Evolutionary conservation across 192 early-diverging fungal species (phyloP).

Genomic region (Coemansia interrupta): DNA sequence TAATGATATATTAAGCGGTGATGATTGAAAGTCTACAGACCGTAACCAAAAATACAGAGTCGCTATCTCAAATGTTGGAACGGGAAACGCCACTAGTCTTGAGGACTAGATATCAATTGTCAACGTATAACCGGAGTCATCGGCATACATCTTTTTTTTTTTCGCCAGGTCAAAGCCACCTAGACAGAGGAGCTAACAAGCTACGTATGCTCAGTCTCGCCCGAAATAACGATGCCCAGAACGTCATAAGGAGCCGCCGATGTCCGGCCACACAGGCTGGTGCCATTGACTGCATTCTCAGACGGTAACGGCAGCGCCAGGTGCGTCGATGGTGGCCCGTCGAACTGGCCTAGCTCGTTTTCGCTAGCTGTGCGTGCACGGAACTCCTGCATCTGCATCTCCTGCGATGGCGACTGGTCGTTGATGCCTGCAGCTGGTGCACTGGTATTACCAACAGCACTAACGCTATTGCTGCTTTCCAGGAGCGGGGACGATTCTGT

Average conservation of each 20-base stretch:
- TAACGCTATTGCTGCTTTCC: too few species aligned
- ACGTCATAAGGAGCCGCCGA: conserved; percentile 44
- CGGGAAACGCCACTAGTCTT: too few species aligned
- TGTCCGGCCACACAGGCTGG: conserved; percentile 44
- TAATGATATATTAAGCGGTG: too few species aligned
- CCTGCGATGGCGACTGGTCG: conserved; percentile 10
- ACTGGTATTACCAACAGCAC: neutral
- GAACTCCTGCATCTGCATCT: conserved; percentile 34
- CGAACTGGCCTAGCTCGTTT: conserved; percentile 50
- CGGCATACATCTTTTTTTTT: neutral
- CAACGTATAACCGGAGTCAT: too few species aligned
- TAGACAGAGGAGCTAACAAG: conserved; percentile 28
- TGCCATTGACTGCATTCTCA: conserved; percentile 17
- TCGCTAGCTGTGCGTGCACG: conserved; percentile 43
- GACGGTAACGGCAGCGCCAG: conserved; percentile 48
- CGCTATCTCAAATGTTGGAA: too few species aligned
- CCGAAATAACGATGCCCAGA: conserved; percentile 46
- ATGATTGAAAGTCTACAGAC: too few species aligned
- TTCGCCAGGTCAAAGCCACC: neutral
- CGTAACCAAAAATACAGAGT: too few species aligned
- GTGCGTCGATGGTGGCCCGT: conserved; percentile 45
- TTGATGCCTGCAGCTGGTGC: conserved; percentile 1
- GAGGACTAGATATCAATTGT: too few species aligned
- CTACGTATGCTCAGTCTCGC: conserved; percentile 40
- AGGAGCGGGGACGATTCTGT: conserved; percentile 10